These are phyloP conservation scores for Quercus rubra DNA, from an alignment of 306 rosid genomes.

Conservation along the genomic window DNA sequence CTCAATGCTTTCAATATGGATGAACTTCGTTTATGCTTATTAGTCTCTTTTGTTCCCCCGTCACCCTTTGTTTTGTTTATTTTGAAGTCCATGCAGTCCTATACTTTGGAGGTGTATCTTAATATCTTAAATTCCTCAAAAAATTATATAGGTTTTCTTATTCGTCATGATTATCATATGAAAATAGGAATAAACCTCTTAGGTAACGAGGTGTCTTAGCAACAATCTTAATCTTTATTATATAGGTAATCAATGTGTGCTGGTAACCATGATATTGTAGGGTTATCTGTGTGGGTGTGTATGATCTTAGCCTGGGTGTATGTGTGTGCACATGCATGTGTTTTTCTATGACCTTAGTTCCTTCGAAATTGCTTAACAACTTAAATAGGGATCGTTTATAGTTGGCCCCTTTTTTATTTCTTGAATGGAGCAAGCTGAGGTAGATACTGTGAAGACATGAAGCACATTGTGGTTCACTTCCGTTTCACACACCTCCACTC, in stretches of 20 bases:
- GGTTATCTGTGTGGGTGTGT: no score
- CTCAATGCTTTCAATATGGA: slow-evolving; percentile 5
- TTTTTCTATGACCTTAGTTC: background rate
- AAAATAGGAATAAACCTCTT: background rate
- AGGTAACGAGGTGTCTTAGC: background rate
- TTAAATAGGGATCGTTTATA: background rate
- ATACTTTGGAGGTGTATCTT: background rate
- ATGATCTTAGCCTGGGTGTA: no score
- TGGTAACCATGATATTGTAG: background rate
- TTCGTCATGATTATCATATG: background rate
- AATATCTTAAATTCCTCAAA: background rate
- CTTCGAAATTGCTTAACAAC: background rate
- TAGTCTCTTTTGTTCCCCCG: background rate
- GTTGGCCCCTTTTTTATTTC: background rate
- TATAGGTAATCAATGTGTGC: background rate
- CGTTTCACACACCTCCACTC: background rate
- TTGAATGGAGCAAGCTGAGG: background rate
- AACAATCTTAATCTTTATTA: background rate
- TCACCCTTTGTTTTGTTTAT: background rate
- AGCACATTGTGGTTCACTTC: background rate
- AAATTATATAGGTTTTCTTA: background rate
- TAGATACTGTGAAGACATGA: background rate
- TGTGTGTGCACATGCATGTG: background rate
- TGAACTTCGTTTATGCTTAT: background rate
- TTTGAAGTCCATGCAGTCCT: background rate